Conservation (phyloP, 192 early-diverging fungal species). For the Rhizoclosmatium sp. region DNA sequence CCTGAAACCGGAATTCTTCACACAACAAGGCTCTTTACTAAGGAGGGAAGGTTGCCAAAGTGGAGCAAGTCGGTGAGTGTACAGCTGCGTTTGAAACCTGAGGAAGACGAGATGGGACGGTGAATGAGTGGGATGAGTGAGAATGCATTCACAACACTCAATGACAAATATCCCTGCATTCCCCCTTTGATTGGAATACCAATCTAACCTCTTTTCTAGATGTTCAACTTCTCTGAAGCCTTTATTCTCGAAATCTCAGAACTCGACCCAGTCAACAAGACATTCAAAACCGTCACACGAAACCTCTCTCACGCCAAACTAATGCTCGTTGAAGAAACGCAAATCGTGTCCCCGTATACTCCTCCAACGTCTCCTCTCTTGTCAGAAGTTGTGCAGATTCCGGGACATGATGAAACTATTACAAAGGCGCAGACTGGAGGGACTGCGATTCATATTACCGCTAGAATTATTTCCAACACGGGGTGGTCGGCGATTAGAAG, state of each 20-base stretch:
- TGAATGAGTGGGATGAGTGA: no score
- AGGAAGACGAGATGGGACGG: no score
- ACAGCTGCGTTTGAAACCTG: no score
- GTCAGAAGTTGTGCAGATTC: neutral
- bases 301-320: slow-evolving; percentile 94
- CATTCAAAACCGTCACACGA: slow-evolving; percentile 82
- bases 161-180: no score
- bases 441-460: slow-evolving; percentile 82
- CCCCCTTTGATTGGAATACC: no score
- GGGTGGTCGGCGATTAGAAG: slow-evolving; percentile 82
- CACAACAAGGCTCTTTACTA: slow-evolving; percentile 89
- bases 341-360: slow-evolving; percentile 51
- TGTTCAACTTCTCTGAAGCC: slow-evolving; percentile 84
- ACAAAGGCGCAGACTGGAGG: neutral
- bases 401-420: neutral
- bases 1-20: slow-evolving; percentile 75
- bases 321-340: slow-evolving; percentile 92
- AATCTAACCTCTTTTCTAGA: slow-evolving; percentile 44
- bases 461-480: slow-evolving; percentile 86
- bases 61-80: slow-evolving; percentile 73
- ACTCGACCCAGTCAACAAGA: slow-evolving; percentile 77
- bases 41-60: slow-evolving; percentile 84
- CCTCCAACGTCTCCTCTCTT: neutral
- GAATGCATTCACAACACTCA: no score
- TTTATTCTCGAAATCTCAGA: slow-evolving; percentile 91